Percentiles rank a stretch among this genome's conserved stretches.
Conservation (phyloP, 768 basidiomycete species). For the Termitomyces sp. region DNA sequence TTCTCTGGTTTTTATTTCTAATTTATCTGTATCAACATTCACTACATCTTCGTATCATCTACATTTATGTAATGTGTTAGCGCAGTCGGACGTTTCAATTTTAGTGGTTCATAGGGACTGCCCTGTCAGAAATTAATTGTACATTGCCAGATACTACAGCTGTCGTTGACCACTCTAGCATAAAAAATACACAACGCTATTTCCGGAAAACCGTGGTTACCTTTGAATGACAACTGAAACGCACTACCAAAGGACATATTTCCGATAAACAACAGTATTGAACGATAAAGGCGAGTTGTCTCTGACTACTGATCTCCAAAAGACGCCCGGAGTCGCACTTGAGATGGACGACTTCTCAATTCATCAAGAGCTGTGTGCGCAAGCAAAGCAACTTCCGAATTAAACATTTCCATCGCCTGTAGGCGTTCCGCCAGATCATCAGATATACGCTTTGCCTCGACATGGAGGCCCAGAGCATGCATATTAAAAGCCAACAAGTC, state of each 20-base stretch:
- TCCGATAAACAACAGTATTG: background rate
- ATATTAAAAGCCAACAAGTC: constrained; percentile 2
- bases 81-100: background rate
- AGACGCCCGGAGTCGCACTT: constrained; percentile 1
- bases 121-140: too few species aligned
- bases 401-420: constrained; percentile 2
- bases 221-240: too few species aligned
- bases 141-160: background rate
- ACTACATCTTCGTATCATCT: background rate
- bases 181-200: background rate
- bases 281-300: background rate
- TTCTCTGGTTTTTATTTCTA: background rate
- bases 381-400: constrained; percentile 4
- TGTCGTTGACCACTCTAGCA: background rate
- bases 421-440: constrained; percentile 1
- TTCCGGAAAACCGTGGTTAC: background rate
- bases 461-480: background rate
- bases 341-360: constrained; percentile 2
- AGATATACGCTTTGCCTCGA: background rate
- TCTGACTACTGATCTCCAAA: background rate
- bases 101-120: too few species aligned
- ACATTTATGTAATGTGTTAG: background rate
- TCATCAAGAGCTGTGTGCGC: constrained; percentile 1
- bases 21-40: background rate
- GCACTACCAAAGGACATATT: background rate